phyloP scores from a whole-genome alignment of 2,329 filamentous ascomycete species.

The Bipolaris oryzae region DNA sequence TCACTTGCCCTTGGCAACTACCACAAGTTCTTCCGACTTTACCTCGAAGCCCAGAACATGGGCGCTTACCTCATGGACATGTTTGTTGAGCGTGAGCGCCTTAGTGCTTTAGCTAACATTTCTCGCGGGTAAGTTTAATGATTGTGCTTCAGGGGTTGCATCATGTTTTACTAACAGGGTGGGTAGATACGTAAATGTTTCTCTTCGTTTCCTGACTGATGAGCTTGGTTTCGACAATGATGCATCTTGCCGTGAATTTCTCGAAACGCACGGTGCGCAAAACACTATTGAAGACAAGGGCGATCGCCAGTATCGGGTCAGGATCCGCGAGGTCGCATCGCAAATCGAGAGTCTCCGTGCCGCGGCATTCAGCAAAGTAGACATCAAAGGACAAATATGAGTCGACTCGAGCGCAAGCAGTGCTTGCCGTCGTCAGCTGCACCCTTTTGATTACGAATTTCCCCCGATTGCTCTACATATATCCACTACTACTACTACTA shows the following conservation, averaged over 20 bases:
- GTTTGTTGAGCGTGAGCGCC: constrained; percentile 93
- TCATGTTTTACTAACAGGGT: constrained; percentile 54
- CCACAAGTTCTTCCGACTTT: constrained; percentile 96
- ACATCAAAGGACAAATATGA: constrained; percentile 97
- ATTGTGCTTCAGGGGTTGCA: too few species aligned
- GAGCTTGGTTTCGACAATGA: constrained; percentile 96
- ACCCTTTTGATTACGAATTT: constrained; percentile 4
- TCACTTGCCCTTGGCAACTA: constrained; percentile 93
- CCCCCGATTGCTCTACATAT: constrained; percentile 18
- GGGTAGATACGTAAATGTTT: constrained; percentile 85
- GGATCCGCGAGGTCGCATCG: constrained; percentile 64
- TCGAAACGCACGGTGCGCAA: constrained; percentile 79
- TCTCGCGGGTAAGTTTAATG: constrained; percentile 83
- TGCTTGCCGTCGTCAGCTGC: constrained; percentile 8
- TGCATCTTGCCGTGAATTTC: constrained; percentile 86
- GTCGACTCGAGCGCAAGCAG: constrained; percentile 39
- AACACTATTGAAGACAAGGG: constrained; percentile 75
- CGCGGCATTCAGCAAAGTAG: constrained; percentile 81
- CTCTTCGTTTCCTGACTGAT: constrained; percentile 89
- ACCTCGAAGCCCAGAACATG: constrained; percentile 94
- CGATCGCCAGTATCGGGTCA: constrained; percentile 57
- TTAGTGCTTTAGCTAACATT: constrained; percentile 87
- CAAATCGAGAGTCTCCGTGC: constrained; percentile 76
- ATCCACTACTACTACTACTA: constrained; percentile 16
- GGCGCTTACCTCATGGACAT: constrained; percentile 98